Conservation (phyloP, 2,329 filamentous ascomycete genomes). For the Ophiostoma himal-ulmi region DNA sequence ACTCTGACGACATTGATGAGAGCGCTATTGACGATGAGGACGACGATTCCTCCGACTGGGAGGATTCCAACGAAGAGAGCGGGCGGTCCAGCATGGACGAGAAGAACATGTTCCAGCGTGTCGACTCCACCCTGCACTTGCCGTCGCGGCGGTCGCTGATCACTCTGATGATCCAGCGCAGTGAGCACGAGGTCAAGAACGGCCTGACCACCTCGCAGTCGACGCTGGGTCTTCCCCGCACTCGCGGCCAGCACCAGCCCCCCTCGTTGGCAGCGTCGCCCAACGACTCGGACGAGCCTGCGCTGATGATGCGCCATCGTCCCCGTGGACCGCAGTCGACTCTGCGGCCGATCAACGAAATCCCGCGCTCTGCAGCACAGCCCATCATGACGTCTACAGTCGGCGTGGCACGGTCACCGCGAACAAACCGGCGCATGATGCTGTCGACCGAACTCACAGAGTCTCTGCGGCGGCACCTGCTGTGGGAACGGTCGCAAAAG, state of each 20-base stretch:
- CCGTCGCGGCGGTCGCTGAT: slow-evolving; percentile 82
- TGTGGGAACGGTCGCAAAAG: slow-evolving; percentile 95
- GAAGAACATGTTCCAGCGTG: slow-evolving; percentile 75
- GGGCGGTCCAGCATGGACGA: slow-evolving; percentile 78
- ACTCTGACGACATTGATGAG: slow-evolving; percentile 68
- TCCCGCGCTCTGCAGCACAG: slow-evolving; percentile 64
- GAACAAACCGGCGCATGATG: slow-evolving; percentile 93
- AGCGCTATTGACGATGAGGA: slow-evolving; percentile 79
- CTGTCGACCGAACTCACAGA: slow-evolving; percentile 89
- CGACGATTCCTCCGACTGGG: slow-evolving; percentile 58
- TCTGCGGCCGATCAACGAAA: slow-evolving; percentile 53
- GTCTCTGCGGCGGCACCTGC: slow-evolving; percentile 80
- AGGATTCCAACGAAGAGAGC: slow-evolving; percentile 67
- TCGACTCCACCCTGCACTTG: slow-evolving; percentile 80
- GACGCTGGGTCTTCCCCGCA: slow-evolving; percentile 61
- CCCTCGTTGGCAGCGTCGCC: slow-evolving; percentile 45
- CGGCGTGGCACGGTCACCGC: slow-evolving; percentile 73
- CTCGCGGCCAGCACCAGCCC: slow-evolving; percentile 37
- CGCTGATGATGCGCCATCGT: slow-evolving; percentile 50
- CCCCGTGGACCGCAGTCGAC: slow-evolving; percentile 45
- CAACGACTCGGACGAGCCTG: slow-evolving; percentile 57
- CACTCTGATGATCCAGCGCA: slow-evolving; percentile 78
- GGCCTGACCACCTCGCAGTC: slow-evolving; percentile 62
- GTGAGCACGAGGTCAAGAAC: slow-evolving; percentile 64
- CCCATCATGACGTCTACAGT: slow-evolving; percentile 71